Conservation (phyloP, 106 monocot genomes). For the Dendrobium chrysotoxum region DNA sequence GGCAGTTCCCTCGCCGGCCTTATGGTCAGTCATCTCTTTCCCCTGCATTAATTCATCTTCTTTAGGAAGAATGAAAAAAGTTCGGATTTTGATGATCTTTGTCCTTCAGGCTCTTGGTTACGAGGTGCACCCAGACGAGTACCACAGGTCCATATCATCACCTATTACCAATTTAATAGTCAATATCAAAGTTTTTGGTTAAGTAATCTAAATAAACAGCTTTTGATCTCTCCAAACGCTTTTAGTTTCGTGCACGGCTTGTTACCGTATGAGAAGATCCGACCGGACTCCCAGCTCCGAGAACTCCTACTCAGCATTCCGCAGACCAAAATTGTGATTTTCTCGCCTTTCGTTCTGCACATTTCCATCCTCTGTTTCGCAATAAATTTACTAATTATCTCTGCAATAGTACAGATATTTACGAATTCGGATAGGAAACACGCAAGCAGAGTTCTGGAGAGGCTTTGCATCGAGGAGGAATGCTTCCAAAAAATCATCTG, state of each 20-base stretch:
- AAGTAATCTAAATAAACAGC: constrained; percentile 3
- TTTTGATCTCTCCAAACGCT: constrained; percentile 5
- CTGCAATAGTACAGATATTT: constrained; percentile 38
- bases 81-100: not conserved
- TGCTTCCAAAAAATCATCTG: constrained; percentile 54
- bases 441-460: constrained; percentile 41
- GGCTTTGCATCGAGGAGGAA: constrained; percentile 52
- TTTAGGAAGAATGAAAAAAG: not conserved
- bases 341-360: not conserved
- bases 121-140: constrained; percentile 77
- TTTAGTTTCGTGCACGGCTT: constrained; percentile 74
- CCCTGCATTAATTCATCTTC: not conserved
- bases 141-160: constrained; percentile 53
- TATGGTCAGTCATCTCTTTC: constrained; percentile 27
- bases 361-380: not conserved
- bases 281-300: constrained; percentile 43
- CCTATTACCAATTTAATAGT: not conserved
- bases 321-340: constrained; percentile 60
- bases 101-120: constrained; percentile 60
- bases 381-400: not conserved
- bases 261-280: constrained; percentile 75
- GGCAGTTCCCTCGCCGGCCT: constrained; percentile 78
- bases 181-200: not conserved
- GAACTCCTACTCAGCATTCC: constrained; percentile 54
- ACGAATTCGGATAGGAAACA: constrained; percentile 83